These are phyloP conservation scores for Epichloe uncinata DNA, from an alignment of 2,329 filamentous ascomycete species.

Conservation along the genomic window DNA sequence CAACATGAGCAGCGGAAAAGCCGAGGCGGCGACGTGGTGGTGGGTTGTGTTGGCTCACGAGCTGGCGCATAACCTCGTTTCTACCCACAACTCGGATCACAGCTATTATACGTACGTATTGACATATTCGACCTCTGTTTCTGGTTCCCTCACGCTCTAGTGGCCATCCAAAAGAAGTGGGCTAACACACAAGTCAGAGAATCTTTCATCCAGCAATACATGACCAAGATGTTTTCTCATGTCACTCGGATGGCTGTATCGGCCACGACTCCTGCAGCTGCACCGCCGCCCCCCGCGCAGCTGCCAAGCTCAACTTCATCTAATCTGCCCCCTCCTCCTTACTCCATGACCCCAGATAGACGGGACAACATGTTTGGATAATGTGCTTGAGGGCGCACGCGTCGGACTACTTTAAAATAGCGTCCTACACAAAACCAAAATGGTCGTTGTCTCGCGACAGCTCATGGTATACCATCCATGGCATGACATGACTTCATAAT, in stretches of 20 bases:
- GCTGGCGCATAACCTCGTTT: constrained; percentile 83
- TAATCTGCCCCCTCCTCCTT: constrained; percentile 13
- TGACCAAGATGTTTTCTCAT: constrained; percentile 52
- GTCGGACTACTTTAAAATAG: too few species aligned
- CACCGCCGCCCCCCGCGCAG: constrained; percentile 2
- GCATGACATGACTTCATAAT: not conserved
- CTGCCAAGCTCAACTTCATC: constrained; percentile 4
- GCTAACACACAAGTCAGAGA: constrained; percentile 33
- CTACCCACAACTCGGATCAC: constrained; percentile 63
- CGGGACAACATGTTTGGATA: constrained; percentile 8
- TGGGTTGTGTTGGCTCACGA: constrained; percentile 95
- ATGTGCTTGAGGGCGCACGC: not conserved
- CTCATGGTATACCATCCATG: too few species aligned
- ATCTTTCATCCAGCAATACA: constrained; percentile 67
- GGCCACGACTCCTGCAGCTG: not conserved
- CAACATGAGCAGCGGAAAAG: constrained; percentile 28
- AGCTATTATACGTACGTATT: constrained; percentile 61
- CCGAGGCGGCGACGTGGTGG: constrained; percentile 74
- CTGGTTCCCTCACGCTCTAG: not conserved
- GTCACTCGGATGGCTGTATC: constrained; percentile 22
- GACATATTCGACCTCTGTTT: not conserved
- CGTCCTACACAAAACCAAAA: too few species aligned
- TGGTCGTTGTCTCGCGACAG: too few species aligned
- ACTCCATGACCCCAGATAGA: constrained; percentile 6
- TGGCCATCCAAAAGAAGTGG: not conserved